Evolutionary conservation across 768 basidiomycete species (phyloP), one percentile per base, ranked within the genome.

Genomic region (Tephrocybe rancida): DNA sequence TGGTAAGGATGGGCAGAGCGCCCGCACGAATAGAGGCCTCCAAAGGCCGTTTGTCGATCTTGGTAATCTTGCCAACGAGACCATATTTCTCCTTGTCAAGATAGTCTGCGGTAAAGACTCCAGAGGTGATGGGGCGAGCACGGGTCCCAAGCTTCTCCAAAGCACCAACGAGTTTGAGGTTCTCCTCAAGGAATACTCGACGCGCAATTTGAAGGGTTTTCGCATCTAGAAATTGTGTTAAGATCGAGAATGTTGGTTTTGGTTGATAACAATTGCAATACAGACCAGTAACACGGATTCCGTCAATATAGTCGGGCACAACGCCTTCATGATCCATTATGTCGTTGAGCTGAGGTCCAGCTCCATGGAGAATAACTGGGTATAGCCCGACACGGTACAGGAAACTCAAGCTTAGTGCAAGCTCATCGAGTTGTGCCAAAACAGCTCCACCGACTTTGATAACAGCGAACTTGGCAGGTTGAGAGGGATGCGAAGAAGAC

Each of bases 391-490:
- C 89, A 27, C 95, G 86, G 73, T 96, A 96, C 54, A 99, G 78
- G 79, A 98, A 99, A 72, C 93, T 95, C 62, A 99, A 80, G 58
- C 91, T 96, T 46, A 95, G 84, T 4, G 95, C 95, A 43, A 99
- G 86, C 60, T 98, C 95, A 58, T 98, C 90, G 48, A 98, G 75
- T 55, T 98, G 84, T 63, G 88, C 90, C 5, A 99, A 80, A 38
- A 98, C 95, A 7, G 92, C 96, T 43, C 97, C 97, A 55, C 97
- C 97, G 62, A 99, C 87, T 74, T 99, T 99, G 80, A 99, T 88
- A 55, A 99, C 97, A 34, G 94, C 95, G 64, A 97, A 97, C 70
- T 93, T 96, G 56, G 95, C 95, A 35, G 92, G 91, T 55, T 92
- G 86, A 14, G 91, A 86, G 2, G 89, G 85, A 64, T 95, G 87